Conservation (phyloP, 2,329 filamentous ascomycete genomes). For the Magnaporthiopsis incrustans region DNA sequence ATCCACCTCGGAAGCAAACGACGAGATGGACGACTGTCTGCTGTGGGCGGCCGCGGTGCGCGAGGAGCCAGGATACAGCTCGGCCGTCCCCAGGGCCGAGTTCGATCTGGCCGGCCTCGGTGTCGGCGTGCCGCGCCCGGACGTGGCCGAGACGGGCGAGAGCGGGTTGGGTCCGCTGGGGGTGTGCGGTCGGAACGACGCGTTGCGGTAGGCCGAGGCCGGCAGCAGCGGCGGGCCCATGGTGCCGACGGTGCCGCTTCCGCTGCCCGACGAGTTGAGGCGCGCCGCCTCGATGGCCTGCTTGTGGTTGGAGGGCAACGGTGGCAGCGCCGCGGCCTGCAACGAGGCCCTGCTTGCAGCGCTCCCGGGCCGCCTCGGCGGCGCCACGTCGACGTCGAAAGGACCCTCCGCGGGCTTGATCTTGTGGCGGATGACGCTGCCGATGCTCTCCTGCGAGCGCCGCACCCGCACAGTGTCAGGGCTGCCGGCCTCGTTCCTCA, state of each 20-base stretch:
- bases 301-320: conserved; percentile 74
- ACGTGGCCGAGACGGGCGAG: conserved; percentile 34
- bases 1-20: conserved; percentile 91
- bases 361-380: conserved; percentile 57
- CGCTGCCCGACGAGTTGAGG: conserved; percentile 38
- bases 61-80: conserved; percentile 39
- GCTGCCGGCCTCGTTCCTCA: conserved; percentile 43
- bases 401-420: conserved; percentile 27
- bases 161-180: conserved; percentile 43
- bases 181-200: conserved; percentile 48
- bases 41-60: conserved; percentile 31
- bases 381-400: conserved; percentile 26
- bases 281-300: conserved; percentile 77
- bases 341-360: conserved; percentile 51
- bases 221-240: conserved; percentile 87
- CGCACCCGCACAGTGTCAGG: conserved; percentile 32
- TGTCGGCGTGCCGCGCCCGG: conserved; percentile 45
- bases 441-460: conserved; percentile 41
- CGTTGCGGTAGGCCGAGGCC: conserved; percentile 56
- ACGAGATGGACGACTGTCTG: conserved; percentile 82
- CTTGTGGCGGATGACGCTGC: conserved; percentile 31
- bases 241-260: conserved; percentile 25
- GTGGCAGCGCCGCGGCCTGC: conserved; percentile 43
- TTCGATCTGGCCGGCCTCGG: conserved; percentile 40
- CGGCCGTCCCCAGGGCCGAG: conserved; percentile 32